Evolutionary conservation across 2,329 filamentous ascomycete genomes (phyloP), one percentile per base, ranked within the genome.

Genomic region (Myriosclerotinia scirpicola): DNA sequence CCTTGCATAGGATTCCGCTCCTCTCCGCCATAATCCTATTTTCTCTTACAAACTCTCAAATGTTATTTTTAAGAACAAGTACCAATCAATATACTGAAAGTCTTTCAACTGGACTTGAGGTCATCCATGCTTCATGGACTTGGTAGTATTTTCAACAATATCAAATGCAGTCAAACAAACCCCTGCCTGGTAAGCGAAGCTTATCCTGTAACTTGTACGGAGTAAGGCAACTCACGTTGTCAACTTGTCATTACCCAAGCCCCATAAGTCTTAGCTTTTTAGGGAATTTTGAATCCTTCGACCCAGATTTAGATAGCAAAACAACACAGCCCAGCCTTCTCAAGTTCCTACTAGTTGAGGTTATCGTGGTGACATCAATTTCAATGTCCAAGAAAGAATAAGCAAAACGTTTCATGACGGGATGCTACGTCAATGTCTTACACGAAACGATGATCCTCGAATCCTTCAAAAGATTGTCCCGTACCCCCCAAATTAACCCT

Each of bases 251-350:
- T n/a, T 38, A 48, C 26, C 8, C 15, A 26, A 36, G 52, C 61
- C 52, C 38, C 26, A 34, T 34, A 34, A 36, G 38, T 9, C n/a
- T 40, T 63, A 63, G 54, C 46, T 40, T 42, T 54, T 54, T 63
- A 40, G 60, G 22, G 50, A 6, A 38, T 63, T 34, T 40, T n/a
- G 61, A 64, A 56, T 56, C 61, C 52, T 64, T 36, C 38, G 30
- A 38, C 52, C 8, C 20, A 26, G 26, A 12, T 22, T 12, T 3
- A 22, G 30, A 34, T 34, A 34, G 5, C 30, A 64, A 20, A 60
- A 38, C 20, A 60, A 60, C 52, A 58, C 61, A 38, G 50, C 50
- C 38, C 30, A 34, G 30, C 30, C 30, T 34, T 34, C 30, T 34
- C 30, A 2, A 34, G 30, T 64, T 46, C 20, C 22, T 20, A 20